A percentile compares a stretch with the other conserved stretches of the same genome.
Conservation (phyloP, 2,329 filamentous ascomycete species). For the Ascochyta koolunga region DNA sequence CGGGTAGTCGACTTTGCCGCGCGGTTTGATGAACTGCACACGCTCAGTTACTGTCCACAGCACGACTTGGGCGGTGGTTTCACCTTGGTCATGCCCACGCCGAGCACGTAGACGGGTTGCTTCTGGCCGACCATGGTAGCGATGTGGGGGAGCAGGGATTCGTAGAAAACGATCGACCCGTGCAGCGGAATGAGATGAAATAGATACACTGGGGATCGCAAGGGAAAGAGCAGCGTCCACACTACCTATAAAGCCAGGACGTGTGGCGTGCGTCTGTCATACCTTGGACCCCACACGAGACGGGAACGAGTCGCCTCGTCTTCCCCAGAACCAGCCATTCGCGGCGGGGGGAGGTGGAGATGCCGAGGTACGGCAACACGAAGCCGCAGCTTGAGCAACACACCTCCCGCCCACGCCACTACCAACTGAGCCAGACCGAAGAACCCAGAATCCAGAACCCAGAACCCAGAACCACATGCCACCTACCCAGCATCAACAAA, state of each 20-base stretch:
- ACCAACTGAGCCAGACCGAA: no score
- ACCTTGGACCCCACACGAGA: no score
- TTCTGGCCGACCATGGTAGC: slow-evolving; percentile 58
- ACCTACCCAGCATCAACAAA: no score
- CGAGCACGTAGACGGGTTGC: slow-evolving; percentile 80
- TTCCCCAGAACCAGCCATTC: slow-evolving; percentile 2
- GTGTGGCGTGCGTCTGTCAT: no score
- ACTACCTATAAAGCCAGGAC: slow-evolving; percentile 9
- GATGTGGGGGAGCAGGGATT: slow-evolving; percentile 9
- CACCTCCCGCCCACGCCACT: no score
- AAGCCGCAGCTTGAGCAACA: not conserved
- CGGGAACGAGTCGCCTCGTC: no score
- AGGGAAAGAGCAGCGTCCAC: not conserved
- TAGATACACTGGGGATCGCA: not conserved
- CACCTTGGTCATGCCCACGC: slow-evolving; percentile 89
- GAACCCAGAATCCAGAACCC: no score
- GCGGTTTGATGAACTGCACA: slow-evolving; percentile 87
- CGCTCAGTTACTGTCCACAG: no score
- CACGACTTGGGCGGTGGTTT: no score
- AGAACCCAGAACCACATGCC: no score
- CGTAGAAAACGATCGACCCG: no score
- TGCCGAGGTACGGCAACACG: slow-evolving; percentile 4
- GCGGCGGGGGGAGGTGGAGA: slow-evolving; percentile 19
- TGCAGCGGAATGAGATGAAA: no score
- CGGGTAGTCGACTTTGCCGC: slow-evolving; percentile 91